Conservation (phyloP, 441 rosid genomes). For the Corymbia calophylla region DNA sequence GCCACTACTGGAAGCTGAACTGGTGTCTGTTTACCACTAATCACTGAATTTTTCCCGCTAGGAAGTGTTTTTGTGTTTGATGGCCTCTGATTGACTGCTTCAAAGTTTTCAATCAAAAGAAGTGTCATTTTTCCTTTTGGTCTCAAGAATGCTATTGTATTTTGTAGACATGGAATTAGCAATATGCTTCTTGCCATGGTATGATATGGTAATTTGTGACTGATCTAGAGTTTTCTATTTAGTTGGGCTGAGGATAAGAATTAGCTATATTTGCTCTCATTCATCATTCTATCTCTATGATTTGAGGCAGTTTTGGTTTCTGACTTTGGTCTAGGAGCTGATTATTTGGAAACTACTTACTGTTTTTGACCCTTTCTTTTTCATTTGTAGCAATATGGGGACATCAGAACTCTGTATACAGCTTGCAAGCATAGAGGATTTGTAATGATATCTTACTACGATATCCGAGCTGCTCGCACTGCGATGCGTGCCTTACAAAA, state of each 20-base stretch:
- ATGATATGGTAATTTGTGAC: not conserved
- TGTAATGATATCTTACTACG: conserved; percentile 90
- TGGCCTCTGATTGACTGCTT: not conserved
- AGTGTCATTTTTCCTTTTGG: not conserved
- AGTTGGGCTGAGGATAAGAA: not conserved
- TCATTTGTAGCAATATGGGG: conserved; percentile 67
- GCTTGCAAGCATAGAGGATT: conserved; percentile 93
- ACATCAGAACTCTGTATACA: conserved; percentile 79
- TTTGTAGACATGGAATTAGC: not conserved
- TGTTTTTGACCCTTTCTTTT: not conserved
- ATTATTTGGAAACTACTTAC: not conserved
- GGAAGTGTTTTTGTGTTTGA: not conserved
- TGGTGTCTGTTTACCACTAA: not conserved
- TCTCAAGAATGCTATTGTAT: not conserved
- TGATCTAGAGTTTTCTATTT: not conserved
- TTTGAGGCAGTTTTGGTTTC: not conserved
- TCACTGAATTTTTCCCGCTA: not conserved
- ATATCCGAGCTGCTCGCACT: conserved; percentile 79
- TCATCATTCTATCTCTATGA: not conserved
- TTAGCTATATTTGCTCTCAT: not conserved
- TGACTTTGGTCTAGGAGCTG: not conserved
- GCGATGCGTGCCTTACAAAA: conserved; percentile 87
- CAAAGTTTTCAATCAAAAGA: not conserved
- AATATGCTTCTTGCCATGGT: not conserved
- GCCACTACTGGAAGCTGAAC: not conserved